A percentile compares a stretch with the other conserved stretches of the same genome.
Evolutionary conservation across 1,139 yeast genomes (phyloP).

Genomic region (Hanseniaspora uvarum): DNA sequence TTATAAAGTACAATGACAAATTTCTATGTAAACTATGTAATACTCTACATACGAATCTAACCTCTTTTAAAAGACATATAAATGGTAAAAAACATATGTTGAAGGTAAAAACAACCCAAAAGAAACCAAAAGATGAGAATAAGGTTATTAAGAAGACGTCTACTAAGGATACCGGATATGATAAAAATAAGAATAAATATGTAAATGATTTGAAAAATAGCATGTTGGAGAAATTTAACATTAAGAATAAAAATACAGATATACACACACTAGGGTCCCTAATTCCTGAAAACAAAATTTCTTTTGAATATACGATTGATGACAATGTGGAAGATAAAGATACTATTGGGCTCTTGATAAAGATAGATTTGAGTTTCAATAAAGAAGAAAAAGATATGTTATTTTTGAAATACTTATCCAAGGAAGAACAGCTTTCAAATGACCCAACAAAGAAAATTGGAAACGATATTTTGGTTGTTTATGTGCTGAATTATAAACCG

Average conservation of each 20-base stretch:
- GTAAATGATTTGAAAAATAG: not conserved
- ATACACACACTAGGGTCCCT: not conserved
- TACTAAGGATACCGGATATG: not conserved
- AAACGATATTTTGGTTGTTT: slow-evolving; percentile 2
- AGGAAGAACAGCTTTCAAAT: not conserved
- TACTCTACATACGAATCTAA: slow-evolving; percentile 12
- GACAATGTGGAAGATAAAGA: slow-evolving; percentile 4
- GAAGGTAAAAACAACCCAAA: not conserved
- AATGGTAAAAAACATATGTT: slow-evolving; percentile 14
- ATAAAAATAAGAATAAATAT: not conserved
- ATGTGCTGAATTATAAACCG: slow-evolving; percentile 6
- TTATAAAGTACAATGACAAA: slow-evolving; percentile 12
- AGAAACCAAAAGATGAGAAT: not conserved
- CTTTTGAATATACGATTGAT: slow-evolving; percentile 8
- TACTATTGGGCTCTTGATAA: slow-evolving; percentile 1
- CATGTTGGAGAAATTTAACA: not conserved
- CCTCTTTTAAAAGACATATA: slow-evolving; percentile 13
- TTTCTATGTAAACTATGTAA: slow-evolving; percentile 14
- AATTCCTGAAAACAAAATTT: not conserved
- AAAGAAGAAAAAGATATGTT: not conserved
- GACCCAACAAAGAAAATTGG: not conserved
- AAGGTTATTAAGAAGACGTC: not conserved
- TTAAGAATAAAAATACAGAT: slow-evolving; percentile 1
- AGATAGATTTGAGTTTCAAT: not conserved
- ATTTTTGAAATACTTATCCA: slow-evolving; percentile 5